Evolutionary conservation across 495 filamentous ascomycete species (phyloP), one percentile per base, ranked within the genome.

Genomic region (Penicillium maclennaniae): DNA sequence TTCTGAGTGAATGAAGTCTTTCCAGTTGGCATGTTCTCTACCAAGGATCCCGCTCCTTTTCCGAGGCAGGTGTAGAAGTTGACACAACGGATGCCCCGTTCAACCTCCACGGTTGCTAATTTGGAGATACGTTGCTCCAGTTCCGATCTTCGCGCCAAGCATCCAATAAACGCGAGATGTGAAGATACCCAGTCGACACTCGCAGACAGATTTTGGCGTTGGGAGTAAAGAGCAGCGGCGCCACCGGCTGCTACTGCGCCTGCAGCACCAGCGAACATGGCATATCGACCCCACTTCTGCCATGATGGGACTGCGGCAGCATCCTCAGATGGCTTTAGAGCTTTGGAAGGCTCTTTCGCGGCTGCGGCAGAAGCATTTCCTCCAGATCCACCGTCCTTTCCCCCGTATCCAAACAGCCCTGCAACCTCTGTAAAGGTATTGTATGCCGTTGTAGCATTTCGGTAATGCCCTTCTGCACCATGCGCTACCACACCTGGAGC

Each of bases 101-200:
- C 75, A 49, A 66, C 63, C 36, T 82, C 75, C 9, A 92, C 68
- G n/a, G 71, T 69, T 14, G 79, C 72, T 63, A 90, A 74, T 1
- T 54, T 57, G 4, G 40, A 66, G 20, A 95, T 73, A 6, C 93
- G 82, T 53, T 78, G 76, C 40, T 82, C 80, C 28, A 97, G 69
- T 56, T 96, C 92, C 48, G 88, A 83, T 8, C 79, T 80, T 20
- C 89, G 83, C 53, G 87, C 84, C 4, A 98, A 79, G 62, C 88
- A 92, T 1, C 92, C 91, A 2, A 97, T 86, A 59, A 98, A 98
- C 65, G 92, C 91, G n/a, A 98, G 83, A 72, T 98, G 95, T 15
- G 87, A 90, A 9, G 85, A 83, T 15, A 88, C 88, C 92, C 91
- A 98, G 34, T 67, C 74, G 72, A 83, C 84, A 0, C 88, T 85